These are phyloP conservation scores for Chytriomyces hyalinus DNA, from an alignment of 192 early-diverging fungal genomes.

Conservation along the genomic window DNA sequence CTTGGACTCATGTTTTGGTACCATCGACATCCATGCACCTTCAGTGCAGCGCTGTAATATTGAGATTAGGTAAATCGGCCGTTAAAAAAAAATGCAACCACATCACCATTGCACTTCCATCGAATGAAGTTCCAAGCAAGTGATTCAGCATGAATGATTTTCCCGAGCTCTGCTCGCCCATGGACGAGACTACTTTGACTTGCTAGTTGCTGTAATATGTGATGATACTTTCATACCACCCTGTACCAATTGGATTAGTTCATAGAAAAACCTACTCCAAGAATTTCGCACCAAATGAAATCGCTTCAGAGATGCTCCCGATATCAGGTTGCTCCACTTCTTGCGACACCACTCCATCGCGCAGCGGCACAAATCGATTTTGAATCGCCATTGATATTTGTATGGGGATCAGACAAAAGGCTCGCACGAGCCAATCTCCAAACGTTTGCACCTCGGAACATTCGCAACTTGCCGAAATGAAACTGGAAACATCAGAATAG, in stretches of 20 bases:
- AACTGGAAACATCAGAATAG: no score
- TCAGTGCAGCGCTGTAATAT: neutral
- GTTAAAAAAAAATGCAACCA: neutral
- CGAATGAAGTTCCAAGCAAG: constrained; percentile 14
- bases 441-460: no score
- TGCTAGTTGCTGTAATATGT: no score
- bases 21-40: constrained; percentile 24
- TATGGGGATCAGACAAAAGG: constrained; percentile 19
- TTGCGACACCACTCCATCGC: constrained; percentile 9
- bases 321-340: constrained; percentile 23
- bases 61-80: neutral
- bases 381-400: constrained; percentile 12
- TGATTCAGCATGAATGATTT: constrained; percentile 32
- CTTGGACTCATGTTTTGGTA: neutral
- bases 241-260: no score
- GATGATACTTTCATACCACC: no score
- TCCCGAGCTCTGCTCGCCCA: constrained; percentile 24
- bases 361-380: constrained; percentile 21
- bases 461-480: no score
- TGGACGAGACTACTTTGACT: constrained; percentile 15
- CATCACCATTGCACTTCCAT: neutral
- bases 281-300: no score
- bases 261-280: no score
- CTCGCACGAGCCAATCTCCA: constrained; percentile 22
- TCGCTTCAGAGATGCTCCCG: neutral